A percentile compares a stretch with the other conserved stretches of the same genome.
phyloP scores from a whole-genome alignment of 2,329 filamentous ascomycete species.

The Knoxdaviesia capensis region DNA sequence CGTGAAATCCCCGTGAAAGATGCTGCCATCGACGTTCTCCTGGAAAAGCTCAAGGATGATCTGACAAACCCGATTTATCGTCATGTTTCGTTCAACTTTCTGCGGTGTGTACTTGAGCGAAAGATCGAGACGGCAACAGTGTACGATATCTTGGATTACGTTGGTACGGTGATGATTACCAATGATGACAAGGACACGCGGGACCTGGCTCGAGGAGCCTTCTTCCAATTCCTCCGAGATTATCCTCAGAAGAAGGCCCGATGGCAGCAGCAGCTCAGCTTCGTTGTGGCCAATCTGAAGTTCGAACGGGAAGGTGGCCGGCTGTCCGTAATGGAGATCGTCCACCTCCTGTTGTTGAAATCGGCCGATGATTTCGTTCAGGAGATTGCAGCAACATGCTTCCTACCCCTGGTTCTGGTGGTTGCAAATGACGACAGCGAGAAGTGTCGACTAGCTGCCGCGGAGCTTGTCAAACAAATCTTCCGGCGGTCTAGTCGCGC shows the following conservation, averaged over 20 bases:
- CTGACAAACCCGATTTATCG: slow-evolving; percentile 84
- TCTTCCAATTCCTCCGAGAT: slow-evolving; percentile 83
- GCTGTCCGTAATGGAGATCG: slow-evolving; percentile 79
- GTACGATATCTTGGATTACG: slow-evolving; percentile 79
- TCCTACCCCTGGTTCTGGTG: slow-evolving; percentile 68
- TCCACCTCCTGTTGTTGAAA: slow-evolving; percentile 73
- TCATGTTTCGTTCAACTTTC: slow-evolving; percentile 84
- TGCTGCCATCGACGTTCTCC: slow-evolving; percentile 60
- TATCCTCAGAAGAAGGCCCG: slow-evolving; percentile 84
- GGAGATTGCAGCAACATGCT: slow-evolving; percentile 62
- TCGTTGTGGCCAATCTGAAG: slow-evolving; percentile 75
- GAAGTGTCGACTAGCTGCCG: slow-evolving; percentile 68
- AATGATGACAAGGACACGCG: slow-evolving; percentile 81
- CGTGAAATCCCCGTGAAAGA: slow-evolving; percentile 60
- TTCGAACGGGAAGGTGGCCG: slow-evolving; percentile 80
- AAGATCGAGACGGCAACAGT: slow-evolving; percentile 72
- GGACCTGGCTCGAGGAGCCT: slow-evolving; percentile 72
- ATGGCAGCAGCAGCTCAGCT: slow-evolving; percentile 75
- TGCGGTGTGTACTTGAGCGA: slow-evolving; percentile 69
- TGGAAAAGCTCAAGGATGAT: slow-evolving; percentile 67
- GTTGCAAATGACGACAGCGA: slow-evolving; percentile 76
- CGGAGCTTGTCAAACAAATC: slow-evolving; percentile 57
- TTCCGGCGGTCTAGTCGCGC: slow-evolving; percentile 63
- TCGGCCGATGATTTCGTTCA: slow-evolving; percentile 65
- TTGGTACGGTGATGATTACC: slow-evolving; percentile 84